Evolutionary conservation across 306 rosid species (phyloP), one percentile per base, ranked within the genome.

Genomic region (Lathyrus aphaca): DNA sequence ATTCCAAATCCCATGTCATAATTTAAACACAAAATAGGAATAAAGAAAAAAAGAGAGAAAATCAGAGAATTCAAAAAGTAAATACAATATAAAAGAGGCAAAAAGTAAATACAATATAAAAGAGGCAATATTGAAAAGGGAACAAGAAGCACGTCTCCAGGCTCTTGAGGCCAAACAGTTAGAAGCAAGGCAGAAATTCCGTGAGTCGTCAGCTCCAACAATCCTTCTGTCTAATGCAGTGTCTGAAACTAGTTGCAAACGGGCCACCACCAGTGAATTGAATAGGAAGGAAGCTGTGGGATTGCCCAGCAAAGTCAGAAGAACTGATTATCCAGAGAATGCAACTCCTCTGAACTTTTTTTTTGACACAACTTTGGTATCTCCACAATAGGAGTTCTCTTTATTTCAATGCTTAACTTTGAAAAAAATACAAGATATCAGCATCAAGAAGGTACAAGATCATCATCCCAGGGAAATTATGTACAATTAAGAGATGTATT

Each of bases 131-230:
- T 62, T 82, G 70, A 55, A 63, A 56, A 42, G 73, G 14, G 75
- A 54, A 70, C 69, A 63, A 79, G 71, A 70, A 64, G 81, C 18
- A 27, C 51, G 43, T 53, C 79, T 87, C 56, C 75, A 81, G 73
- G 73, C 56, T 67, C 86, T 88, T 61, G 86, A 83, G 80, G 77
- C 60, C 66, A 32, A 12, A 32, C 90, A 85, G 10, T 60, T 21
- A 69, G 78, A 51, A 69, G 74, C 79, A 56, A 84, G 72, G 72
- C 50, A n/a, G 74, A 85, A 53, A 76, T 67, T 85, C 46, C 62
- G 32, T 57, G 85, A 80, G 64, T 78, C 87, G n/a, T 78, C 80
- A 78, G 77, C 59, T 78, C 68, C 67, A 0, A 64, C 7, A 61
- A 12, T 69, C 44, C 68, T 64, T 75, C 43, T 45, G 29, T 50